Base-by-base conservation (phyloP, 805 yeast species). In the Hanseniaspora thailandica region DNA sequence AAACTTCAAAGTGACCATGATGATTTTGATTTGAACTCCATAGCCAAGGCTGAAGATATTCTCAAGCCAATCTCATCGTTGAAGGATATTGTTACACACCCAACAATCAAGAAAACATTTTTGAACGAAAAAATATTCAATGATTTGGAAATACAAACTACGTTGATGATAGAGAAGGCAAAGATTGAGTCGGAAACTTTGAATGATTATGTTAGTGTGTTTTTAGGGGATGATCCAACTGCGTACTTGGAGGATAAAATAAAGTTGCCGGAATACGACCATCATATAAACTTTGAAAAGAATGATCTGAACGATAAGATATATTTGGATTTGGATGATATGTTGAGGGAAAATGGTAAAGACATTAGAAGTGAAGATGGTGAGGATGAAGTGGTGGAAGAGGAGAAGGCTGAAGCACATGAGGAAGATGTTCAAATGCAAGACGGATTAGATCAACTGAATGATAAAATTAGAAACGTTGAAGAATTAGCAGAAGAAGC, bases 151-250 rank as follows among this genome's bases (percentile, higher is more conserved):
- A 69, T 70, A 17, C 86, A 87, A 56, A 78, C 93, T 17, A 78
- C 89, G 25, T 83, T 84, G 51, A 70, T 82, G 56, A 84, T 93
- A 47, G 89, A 86, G 62, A 76, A 77, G 40, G 98, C 93, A 62
- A 95, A 87, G 61, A 73, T 76, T 26, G 81, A 81, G 34, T 84
- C 85, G n/a, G 79, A 81, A 55, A 77, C 81, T 61, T 70, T 88
- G 51, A 77, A 83, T 43, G 79, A 78, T 60, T 71, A 90, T 44
- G 74, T 93, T 67, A 85, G 82, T 57, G 81, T 84, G 1, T 79
- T 90, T 59, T 71, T 90, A 47, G 96, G 97, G 4, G 97, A 90
- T 63, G 90, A 86, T 63, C 84, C 94, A 58, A 72, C 72, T 43
- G 80, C 79, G 53, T 67, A 83, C 38, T 70, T 79, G 20, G 86